These are phyloP conservation scores for Rhodamnia argentea DNA, from an alignment of 345 rosid genomes.

Conservation along the genomic window DNA sequence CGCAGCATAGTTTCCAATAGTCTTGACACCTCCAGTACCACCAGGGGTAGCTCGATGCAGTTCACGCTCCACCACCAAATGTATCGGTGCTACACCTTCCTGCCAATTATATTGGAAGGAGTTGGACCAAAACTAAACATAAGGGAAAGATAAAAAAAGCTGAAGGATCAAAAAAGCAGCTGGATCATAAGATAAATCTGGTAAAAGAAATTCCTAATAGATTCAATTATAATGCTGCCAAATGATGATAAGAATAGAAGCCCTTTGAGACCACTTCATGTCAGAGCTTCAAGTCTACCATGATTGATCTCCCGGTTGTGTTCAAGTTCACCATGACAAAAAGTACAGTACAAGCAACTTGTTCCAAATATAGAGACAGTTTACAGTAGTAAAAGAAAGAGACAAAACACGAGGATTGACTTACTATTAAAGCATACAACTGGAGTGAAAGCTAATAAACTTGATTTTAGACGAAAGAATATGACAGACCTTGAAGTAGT, in stretches of 20 bases:
- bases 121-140: neutral
- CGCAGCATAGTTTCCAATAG: conserved; percentile 91
- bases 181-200: neutral
- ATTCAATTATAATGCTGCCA: neutral
- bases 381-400: neutral
- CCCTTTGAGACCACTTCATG: neutral
- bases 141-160: neutral
- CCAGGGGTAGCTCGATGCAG: conserved; percentile 94
- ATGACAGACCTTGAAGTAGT: conserved; percentile 78
- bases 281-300: neutral
- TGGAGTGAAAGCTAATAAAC: neutral
- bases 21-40: conserved; percentile 93
- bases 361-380: neutral
- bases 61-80: conserved; percentile 51
- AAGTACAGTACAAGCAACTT: neutral
- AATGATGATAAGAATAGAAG: neutral
- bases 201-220: neutral
- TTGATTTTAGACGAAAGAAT: neutral
- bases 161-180: neutral
- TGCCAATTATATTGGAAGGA: conserved; percentile 15
- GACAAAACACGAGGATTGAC: neutral
- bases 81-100: conserved; percentile 80
- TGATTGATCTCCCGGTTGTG: neutral
- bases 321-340: neutral
- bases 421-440: neutral